phyloP scores from a whole-genome alignment of 768 basidiomycete genomes.

The Russula earlei region DNA sequence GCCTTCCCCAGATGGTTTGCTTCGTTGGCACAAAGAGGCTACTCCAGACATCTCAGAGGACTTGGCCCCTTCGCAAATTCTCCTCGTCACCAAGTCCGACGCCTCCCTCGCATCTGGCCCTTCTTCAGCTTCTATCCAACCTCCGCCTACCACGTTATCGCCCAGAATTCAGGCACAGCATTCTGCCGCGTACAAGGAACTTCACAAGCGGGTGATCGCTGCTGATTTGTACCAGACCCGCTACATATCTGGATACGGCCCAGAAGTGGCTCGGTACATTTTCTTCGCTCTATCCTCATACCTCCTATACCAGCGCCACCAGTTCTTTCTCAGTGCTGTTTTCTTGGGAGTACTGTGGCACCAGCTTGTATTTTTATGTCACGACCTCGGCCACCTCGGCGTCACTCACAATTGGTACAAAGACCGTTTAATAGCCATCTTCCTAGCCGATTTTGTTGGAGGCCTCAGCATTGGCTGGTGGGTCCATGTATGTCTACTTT shows the following conservation, averaged over 20 bases:
- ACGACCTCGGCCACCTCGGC: constrained; percentile 93
- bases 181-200: constrained; percentile 67
- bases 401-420: constrained; percentile 79
- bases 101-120: constrained; percentile 28
- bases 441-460: constrained; percentile 79
- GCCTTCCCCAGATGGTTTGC: constrained; percentile 32
- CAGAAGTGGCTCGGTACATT: constrained; percentile 73
- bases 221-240: constrained; percentile 83
- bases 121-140: constrained; percentile 38
- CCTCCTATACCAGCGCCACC: constrained; percentile 49
- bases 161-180: constrained; percentile 52
- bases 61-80: constrained; percentile 39
- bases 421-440: constrained; percentile 72
- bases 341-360: constrained; percentile 90
- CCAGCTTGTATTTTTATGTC: constrained; percentile 84
- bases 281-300: constrained; percentile 51
- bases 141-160: constrained; percentile 46
- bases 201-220: constrained; percentile 63
- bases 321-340: constrained; percentile 67
- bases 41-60: constrained; percentile 22
- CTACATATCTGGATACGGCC: constrained; percentile 81
- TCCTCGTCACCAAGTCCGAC: constrained; percentile 45
- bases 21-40: constrained; percentile 14
- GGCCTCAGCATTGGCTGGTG: constrained; percentile 97
- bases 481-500: constrained; percentile 71